phyloP scores from a whole-genome alignment of 192 early-diverging fungal species.

The Physocladia obscura region DNA sequence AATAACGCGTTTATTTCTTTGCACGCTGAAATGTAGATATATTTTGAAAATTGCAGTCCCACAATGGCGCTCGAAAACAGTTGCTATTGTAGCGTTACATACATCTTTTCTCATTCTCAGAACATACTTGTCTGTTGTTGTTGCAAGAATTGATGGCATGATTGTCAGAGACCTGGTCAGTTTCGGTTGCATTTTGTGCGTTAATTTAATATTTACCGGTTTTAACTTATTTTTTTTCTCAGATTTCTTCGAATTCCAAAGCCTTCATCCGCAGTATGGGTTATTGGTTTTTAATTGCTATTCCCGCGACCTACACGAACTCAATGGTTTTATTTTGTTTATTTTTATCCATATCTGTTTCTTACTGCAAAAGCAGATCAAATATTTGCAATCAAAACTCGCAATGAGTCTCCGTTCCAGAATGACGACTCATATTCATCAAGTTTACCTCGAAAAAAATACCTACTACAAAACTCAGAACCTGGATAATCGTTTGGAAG shows the following conservation, averaged over 20 bases:
- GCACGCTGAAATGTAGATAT: too few species aligned
- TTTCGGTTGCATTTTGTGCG: not conserved
- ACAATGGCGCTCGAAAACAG: constrained; percentile 74
- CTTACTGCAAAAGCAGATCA: constrained; percentile 26
- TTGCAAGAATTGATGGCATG: constrained; percentile 87
- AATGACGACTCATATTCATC: constrained; percentile 39
- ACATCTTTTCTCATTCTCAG: constrained; percentile 83
- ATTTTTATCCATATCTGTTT: constrained; percentile 1
- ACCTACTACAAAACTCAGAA: constrained; percentile 49
- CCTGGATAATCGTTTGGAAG: constrained; percentile 49
- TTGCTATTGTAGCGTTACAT: constrained; percentile 76
- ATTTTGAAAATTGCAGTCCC: constrained; percentile 85
- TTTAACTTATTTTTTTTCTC: not conserved
- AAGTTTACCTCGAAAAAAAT: constrained; percentile 41
- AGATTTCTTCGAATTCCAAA: constrained; percentile 77
- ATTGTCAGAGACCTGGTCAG: constrained; percentile 92
- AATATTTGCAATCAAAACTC: constrained; percentile 54
- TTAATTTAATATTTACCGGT: not conserved
- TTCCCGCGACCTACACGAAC: constrained; percentile 97
- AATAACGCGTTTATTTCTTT: constrained; percentile 49
- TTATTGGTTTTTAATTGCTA: constrained; percentile 91
- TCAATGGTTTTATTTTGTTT: constrained; percentile 73
- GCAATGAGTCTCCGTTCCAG: constrained; percentile 44
- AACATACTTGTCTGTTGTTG: constrained; percentile 89
- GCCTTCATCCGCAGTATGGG: constrained; percentile 73